Conservation (phyloP, 768 basidiomycete species). For the Trametes coccinea region DNA sequence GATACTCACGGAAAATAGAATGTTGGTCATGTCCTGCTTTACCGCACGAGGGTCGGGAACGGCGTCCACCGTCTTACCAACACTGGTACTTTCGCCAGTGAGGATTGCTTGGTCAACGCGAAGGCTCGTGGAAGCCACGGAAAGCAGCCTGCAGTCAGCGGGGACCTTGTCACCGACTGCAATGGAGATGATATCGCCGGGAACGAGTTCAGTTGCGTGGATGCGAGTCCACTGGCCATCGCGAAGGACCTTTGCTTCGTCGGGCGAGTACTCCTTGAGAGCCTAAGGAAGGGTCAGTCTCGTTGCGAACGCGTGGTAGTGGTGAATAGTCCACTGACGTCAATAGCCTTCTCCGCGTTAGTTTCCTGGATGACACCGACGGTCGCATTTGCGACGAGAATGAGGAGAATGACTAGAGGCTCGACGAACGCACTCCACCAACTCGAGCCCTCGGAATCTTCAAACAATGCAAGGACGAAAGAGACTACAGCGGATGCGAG, state of each 20-base stretch:
- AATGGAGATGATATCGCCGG: constrained; percentile 89
- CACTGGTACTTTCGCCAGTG: constrained; percentile 91
- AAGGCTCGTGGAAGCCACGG: constrained; percentile 91
- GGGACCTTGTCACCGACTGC: constrained; percentile 95
- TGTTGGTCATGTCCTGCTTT: constrained; percentile 98
- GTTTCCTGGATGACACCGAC: constrained; percentile 98
- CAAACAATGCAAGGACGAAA: constrained; percentile 87
- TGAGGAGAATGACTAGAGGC: constrained; percentile 91
- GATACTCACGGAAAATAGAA: constrained; percentile 80
- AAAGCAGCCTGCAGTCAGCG: constrained; percentile 89
- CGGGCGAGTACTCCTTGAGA: constrained; percentile 94
- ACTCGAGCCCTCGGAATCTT: constrained; percentile 66
- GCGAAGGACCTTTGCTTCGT: constrained; percentile 90
- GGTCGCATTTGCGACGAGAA: constrained; percentile 94
- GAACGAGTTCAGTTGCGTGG: constrained; percentile 88
- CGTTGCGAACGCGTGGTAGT: background rate
- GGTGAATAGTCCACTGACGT: constrained; percentile 57
- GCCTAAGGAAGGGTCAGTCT: constrained; percentile 53
- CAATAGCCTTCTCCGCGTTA: constrained; percentile 95
- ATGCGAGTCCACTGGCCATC: constrained; percentile 67
- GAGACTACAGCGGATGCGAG: constrained; percentile 93
- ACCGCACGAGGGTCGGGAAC: constrained; percentile 80
- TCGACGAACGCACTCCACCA: constrained; percentile 91
- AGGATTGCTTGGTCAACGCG: constrained; percentile 95
- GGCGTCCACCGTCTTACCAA: constrained; percentile 71